Evolutionary conservation across 306 rosid species (phyloP).

Genomic region (Inga oerstediana): DNA sequence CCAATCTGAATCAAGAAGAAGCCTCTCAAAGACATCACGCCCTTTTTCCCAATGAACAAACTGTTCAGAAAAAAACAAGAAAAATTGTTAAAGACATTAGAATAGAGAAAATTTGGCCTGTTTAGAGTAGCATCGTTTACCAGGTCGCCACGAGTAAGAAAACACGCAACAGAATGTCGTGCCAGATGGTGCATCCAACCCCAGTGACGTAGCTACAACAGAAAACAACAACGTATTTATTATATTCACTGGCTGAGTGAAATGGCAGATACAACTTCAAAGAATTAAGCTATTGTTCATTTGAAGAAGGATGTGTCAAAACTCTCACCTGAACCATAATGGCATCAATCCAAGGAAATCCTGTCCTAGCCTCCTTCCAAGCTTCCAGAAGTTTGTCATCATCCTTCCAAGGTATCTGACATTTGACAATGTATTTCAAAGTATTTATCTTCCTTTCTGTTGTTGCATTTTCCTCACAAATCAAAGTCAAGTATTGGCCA

Average conservation of each 20-base stretch:
- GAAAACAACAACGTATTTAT: background rate
- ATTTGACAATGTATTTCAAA: conserved; percentile 45
- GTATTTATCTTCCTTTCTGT: conserved; percentile 22
- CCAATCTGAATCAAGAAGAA: conserved; percentile 96
- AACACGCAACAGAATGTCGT: conserved; percentile 91
- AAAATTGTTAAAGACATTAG: conserved; percentile 27
- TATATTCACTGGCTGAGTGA: conserved; percentile 22
- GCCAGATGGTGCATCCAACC: conserved; percentile 99
- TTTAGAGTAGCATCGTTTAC: conserved; percentile 41
- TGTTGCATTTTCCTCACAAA: background rate
- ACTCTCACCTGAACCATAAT: conserved; percentile 82
- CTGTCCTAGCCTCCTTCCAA: conserved; percentile 92
- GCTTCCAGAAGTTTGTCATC: conserved; percentile 71
- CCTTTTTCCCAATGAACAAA: conserved; percentile 97
- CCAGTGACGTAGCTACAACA: conserved; percentile 84
- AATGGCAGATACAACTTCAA: conserved; percentile 15
- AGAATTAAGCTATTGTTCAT: conserved; percentile 14
- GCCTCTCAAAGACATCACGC: conserved; percentile 92
- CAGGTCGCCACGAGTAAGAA: conserved; percentile 94
- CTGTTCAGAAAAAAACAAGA: conserved; percentile 42
- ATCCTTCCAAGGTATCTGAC: conserved; percentile 88
- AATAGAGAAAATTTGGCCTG: conserved; percentile 21
- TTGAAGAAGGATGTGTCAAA: conserved; percentile 32
- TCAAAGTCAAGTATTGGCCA: conserved; percentile 25
- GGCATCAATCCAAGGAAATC: conserved; percentile 98